Base-by-base conservation (phyloP, 2,329 filamentous ascomycete genomes). In the Apiospora sp. region DNA sequence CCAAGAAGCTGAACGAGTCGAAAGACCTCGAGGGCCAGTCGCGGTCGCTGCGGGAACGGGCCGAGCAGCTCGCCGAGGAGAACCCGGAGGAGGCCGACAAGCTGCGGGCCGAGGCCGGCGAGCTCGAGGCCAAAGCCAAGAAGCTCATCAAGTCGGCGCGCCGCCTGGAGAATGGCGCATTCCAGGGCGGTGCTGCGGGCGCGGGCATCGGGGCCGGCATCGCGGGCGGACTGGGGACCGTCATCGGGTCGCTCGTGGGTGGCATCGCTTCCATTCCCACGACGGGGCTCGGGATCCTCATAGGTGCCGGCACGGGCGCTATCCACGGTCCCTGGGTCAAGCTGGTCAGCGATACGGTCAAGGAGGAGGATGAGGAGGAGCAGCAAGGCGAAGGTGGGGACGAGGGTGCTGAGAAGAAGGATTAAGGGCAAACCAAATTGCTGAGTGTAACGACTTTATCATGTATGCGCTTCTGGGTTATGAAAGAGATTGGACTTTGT, bases 271-370 rank as follows among this genome's bases (percentile, higher is more conserved):
- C 79, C 19, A 77, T 81, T 24, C 80, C 80, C 3, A 80, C 80
- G 3, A 79, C 80, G 22, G 79, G 78, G 0, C 71, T 81, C 8
- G 80, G 80, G 4, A 77, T 81, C 34, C 72, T 81, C 16, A 75
- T 80, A 41, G 80, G 80, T 4, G 79, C 79, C 16, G 80, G 79
- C 14, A 78, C 79, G 8, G 80, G 80, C 1, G 72, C 81, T 5
- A 78, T 81, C 5, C 80, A 81, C 46, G 80, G 80, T 3, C 80
- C 80, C 16, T 81, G 80, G 80, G 77, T 81, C 27, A 80, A 80
- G 74, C 79, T 81, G 41, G 77, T 77, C n/a, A 67, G 80, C 30
- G 76, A 73, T 19, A 69, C 72, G 13, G 73, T 74, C 7, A 75
- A 74, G 43, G 73, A 74, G 46, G 71, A 74, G 34, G 69, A 72